A percentile compares a stretch with the other conserved stretches of the same genome.
Evolutionary conservation across 495 filamentous ascomycete species (phyloP).

Genomic region (Hypoxylon rickii): DNA sequence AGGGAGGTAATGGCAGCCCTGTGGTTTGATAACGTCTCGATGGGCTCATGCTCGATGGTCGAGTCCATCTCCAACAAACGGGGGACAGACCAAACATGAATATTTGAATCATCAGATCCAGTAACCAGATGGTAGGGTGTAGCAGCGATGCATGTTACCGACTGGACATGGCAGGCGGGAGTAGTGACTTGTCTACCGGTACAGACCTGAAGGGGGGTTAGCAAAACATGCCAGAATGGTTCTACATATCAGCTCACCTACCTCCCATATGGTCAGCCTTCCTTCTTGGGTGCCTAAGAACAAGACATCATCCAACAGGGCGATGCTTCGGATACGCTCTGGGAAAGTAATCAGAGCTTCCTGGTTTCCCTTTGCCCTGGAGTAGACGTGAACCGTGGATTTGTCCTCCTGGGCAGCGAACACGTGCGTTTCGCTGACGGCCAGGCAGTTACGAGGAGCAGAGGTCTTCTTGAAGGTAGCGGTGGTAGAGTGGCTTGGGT

Average conservation of each 20-base stretch:
- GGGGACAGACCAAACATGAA: slow-evolving; percentile 86
- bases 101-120: slow-evolving; percentile 84
- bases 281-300: slow-evolving; percentile 86
- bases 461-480: slow-evolving; percentile 92
- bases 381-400: slow-evolving; percentile 90
- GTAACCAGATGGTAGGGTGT: slow-evolving; percentile 81
- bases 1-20: slow-evolving; percentile 77
- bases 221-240: slow-evolving; percentile 8
- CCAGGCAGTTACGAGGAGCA: slow-evolving; percentile 74
- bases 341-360: slow-evolving; percentile 85
- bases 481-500: slow-evolving; percentile 70
- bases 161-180: slow-evolving; percentile 84
- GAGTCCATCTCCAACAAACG: slow-evolving; percentile 66
- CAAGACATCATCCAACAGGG: slow-evolving; percentile 66
- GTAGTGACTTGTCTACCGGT: slow-evolving; percentile 88
- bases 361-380: slow-evolving; percentile 77
- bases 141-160: slow-evolving; percentile 74
- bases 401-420: slow-evolving; percentile 91
- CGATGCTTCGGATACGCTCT: slow-evolving; percentile 79
- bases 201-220: slow-evolving; percentile 62
- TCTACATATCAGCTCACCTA: slow-evolving; percentile 41
- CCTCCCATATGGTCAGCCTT: slow-evolving; percentile 91
- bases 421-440: slow-evolving; percentile 79
- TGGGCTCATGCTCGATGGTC: slow-evolving; percentile 56
- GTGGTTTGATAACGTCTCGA: slow-evolving; percentile 77